Percentiles rank a stretch among this genome's conserved stretches.
These are phyloP conservation scores for Metschnikowia koreensis DNA, from an alignment of 805 yeast species.

Conservation along the genomic window DNA sequence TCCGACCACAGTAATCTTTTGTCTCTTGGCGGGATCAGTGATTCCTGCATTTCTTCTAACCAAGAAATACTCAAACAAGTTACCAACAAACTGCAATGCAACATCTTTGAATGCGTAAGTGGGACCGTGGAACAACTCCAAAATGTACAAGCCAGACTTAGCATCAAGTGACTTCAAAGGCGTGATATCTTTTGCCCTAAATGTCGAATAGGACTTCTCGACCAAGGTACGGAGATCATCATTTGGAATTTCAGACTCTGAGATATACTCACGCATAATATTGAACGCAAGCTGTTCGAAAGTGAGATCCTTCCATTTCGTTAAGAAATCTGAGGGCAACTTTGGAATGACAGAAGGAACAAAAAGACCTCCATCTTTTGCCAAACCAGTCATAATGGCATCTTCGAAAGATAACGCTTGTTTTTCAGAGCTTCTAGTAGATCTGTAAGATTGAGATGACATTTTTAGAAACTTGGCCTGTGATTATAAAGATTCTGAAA, in stretches of 20 bases:
- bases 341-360: slow-evolving; percentile 81
- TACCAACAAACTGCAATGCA: slow-evolving; percentile 97
- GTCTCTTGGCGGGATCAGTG: slow-evolving; percentile 55
- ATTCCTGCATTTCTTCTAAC: slow-evolving; percentile 63
- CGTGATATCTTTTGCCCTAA: slow-evolving; percentile 84
- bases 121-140: slow-evolving; percentile 98
- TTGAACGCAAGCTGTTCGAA: slow-evolving; percentile 88
- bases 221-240: slow-evolving; percentile 64
- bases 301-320: slow-evolving; percentile 67
- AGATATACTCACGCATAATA: slow-evolving; percentile 77
- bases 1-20: slow-evolving; percentile 92
- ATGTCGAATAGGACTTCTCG: slow-evolving; percentile 78
- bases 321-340: slow-evolving; percentile 53
- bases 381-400: slow-evolving; percentile 85
- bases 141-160: slow-evolving; percentile 59
- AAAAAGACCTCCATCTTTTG: slow-evolving; percentile 95
- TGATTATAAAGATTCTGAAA: neutral
- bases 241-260: slow-evolving; percentile 68
- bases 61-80: slow-evolving; percentile 89
- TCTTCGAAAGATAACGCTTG: slow-evolving; percentile 70
- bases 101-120: slow-evolving; percentile 99
- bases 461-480: neutral
- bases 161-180: slow-evolving; percentile 70
- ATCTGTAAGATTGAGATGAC: slow-evolving; percentile 51
- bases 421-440: slow-evolving; percentile 62